A percentile compares a stretch with the other conserved stretches of the same genome.
phyloP scores from a whole-genome alignment of 441 rosid genomes.

The Manihot esculenta region DNA sequence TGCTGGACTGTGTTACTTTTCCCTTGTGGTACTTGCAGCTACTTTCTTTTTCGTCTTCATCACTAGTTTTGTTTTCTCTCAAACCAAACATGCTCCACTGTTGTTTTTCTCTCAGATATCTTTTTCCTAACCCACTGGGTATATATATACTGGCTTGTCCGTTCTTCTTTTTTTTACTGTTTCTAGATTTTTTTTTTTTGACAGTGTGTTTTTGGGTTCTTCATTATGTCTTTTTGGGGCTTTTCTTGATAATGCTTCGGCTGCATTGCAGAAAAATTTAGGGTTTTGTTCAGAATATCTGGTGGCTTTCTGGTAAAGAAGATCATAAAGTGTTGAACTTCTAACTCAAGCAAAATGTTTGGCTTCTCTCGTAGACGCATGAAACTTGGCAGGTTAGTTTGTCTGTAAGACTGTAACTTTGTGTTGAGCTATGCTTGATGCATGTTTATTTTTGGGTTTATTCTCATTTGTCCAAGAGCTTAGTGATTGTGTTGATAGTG shows the following conservation, averaged over 20 bases:
- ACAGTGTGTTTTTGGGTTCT: neutral
- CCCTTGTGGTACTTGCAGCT: neutral
- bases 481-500: neutral
- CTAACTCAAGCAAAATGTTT: slow-evolving; percentile 51
- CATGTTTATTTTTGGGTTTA: neutral
- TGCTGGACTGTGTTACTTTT: neutral
- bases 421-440: neutral
- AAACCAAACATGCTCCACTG: slow-evolving; percentile 28
- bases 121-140: neutral
- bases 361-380: slow-evolving; percentile 80
- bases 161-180: slow-evolving; percentile 12
- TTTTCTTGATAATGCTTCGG: slow-evolving; percentile 33
- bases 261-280: slow-evolving; percentile 29
- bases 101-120: slow-evolving; percentile 10
- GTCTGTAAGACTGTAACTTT: neutral
- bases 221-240: slow-evolving; percentile 10
- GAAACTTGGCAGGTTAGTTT: slow-evolving; percentile 89
- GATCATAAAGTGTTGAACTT: slow-evolving; percentile 2
- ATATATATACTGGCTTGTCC: neutral
- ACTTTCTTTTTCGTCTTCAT: slow-evolving; percentile 6
- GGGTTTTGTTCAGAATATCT: slow-evolving; percentile 28
- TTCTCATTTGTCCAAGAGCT: neutral
- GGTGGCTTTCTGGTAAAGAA: slow-evolving; percentile 13
- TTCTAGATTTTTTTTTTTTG: neutral
- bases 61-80: slow-evolving; percentile 12